Evolutionary conservation across 352 stramenopile genomes (phyloP).

Genomic region (Pythium apleroticum): DNA sequence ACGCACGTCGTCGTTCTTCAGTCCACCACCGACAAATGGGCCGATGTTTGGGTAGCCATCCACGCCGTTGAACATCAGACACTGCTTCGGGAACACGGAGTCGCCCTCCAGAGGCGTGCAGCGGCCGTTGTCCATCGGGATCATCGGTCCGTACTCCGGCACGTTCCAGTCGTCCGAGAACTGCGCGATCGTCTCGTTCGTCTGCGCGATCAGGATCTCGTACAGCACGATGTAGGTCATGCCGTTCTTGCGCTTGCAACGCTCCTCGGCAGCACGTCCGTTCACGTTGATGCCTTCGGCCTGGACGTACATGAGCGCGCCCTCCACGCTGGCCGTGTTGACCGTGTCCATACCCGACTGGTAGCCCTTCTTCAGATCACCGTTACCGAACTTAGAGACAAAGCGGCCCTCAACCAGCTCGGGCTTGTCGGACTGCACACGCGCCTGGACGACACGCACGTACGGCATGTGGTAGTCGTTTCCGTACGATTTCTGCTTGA

Average conservation of each 20-base stretch:
- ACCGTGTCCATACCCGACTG: conserved; percentile 29
- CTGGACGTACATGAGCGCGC: conserved; percentile 27
- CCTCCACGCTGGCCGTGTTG: conserved; percentile 33
- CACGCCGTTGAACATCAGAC: conserved; percentile 40
- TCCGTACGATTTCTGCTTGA: conserved; percentile 14
- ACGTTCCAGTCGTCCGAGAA: conserved; percentile 25
- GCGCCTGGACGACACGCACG: conserved; percentile 58
- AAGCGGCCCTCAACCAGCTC: conserved; percentile 51
- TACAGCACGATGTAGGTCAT: conserved; percentile 48
- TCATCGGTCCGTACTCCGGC: conserved; percentile 27
- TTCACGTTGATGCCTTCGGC: conserved; percentile 34
- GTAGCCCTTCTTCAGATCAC: conserved; percentile 11
- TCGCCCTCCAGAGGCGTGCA: conserved; percentile 18
- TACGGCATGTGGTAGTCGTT: conserved; percentile 56
- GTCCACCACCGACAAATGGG: conserved; percentile 48
- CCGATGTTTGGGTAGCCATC: conserved; percentile 35
- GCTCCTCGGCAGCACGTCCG: conserved; percentile 10
- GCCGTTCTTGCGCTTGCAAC: conserved; percentile 45
- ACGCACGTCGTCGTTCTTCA: conserved; percentile 21
- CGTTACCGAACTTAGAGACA: conserved; percentile 43
- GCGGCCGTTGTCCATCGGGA: conserved; percentile 25
- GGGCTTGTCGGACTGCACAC: conserved; percentile 64
- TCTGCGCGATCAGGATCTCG: conserved; percentile 34
- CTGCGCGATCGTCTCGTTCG: conserved; percentile 32
- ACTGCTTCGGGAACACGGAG: conserved; percentile 27